phyloP scores from a whole-genome alignment of 2,329 filamentous ascomycete species.

The Stagonosporopsis cucurbitacearum region DNA sequence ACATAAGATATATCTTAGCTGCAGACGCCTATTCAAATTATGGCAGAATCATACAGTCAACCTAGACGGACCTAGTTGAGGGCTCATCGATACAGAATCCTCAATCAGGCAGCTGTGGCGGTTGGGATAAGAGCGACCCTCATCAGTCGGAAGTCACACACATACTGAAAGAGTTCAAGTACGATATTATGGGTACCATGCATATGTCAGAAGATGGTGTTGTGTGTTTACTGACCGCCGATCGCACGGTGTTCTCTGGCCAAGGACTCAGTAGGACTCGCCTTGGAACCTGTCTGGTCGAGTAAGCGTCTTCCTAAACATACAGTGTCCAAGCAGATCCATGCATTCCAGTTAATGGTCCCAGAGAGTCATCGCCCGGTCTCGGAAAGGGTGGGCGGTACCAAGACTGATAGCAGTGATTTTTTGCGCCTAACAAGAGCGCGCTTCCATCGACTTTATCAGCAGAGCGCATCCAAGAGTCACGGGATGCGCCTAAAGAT shows the following conservation, averaged over 20 bases:
- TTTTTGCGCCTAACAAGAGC: neutral
- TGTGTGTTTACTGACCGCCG: conserved; percentile 1
- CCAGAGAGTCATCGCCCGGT: neutral
- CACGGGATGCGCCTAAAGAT: neutral
- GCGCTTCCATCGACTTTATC: neutral
- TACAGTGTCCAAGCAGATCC: neutral
- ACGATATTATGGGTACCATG: neutral
- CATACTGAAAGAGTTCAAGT: neutral
- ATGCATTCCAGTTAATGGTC: neutral
- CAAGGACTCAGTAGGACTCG: neutral
- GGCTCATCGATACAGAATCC: neutral
- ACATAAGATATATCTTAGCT: neutral
- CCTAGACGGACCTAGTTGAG: too few species aligned
- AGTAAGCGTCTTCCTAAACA: neutral
- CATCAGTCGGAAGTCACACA: neutral
- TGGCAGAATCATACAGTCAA: too few species aligned
- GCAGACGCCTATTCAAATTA: too few species aligned
- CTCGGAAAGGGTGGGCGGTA: neutral
- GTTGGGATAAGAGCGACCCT: neutral
- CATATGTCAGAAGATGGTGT: neutral
- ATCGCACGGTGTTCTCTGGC: neutral
- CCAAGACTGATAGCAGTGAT: neutral
- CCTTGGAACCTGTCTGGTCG: neutral
- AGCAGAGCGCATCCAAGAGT: neutral
- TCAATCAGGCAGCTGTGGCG: neutral